Percentiles rank a stretch among this genome's conserved stretches.
Evolutionary conservation across 352 stramenopile genomes (phyloP).

Genomic region (Phytophthora pisi): DNA sequence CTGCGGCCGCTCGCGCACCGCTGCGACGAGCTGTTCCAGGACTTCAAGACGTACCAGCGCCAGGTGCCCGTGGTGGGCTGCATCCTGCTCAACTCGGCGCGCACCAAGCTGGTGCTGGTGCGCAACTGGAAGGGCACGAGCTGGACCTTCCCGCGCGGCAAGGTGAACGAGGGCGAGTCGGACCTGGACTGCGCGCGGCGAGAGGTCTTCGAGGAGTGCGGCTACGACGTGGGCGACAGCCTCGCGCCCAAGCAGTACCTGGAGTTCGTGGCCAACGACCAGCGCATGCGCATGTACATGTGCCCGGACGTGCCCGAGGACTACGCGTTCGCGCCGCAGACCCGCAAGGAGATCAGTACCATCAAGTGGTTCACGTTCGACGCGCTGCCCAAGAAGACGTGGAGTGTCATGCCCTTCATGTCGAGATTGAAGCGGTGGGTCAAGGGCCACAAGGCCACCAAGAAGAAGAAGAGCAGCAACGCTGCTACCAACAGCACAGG

Average conservation of each 20-base stretch:
- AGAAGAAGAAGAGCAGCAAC: slow-evolving; percentile 61
- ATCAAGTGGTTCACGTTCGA: slow-evolving; percentile 93
- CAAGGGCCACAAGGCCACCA: slow-evolving; percentile 60
- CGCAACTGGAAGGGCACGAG: slow-evolving; percentile 92
- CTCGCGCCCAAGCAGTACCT: slow-evolving; percentile 84
- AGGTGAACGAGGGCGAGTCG: slow-evolving; percentile 93
- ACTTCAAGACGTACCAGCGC: slow-evolving; percentile 95
- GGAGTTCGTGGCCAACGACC: slow-evolving; percentile 87
- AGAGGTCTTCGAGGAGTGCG: slow-evolving; percentile 94
- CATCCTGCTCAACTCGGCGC: slow-evolving; percentile 90
- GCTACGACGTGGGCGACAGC: slow-evolving; percentile 85
- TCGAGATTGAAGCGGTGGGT: slow-evolving; percentile 91
- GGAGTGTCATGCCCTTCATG: slow-evolving; percentile 94
- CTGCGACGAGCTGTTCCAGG: slow-evolving; percentile 93
- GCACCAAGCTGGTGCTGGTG: slow-evolving; percentile 91
- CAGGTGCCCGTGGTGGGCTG: slow-evolving; percentile 94
- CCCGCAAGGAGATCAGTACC: slow-evolving; percentile 94
- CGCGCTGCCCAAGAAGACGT: slow-evolving; percentile 93
- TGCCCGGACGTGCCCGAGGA: slow-evolving; percentile 89
- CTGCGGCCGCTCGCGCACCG: slow-evolving; percentile 81
- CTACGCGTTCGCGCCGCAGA: slow-evolving; percentile 93
- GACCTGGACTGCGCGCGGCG: slow-evolving; percentile 88
- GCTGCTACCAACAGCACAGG: slow-evolving; percentile 46
- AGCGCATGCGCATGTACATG: slow-evolving; percentile 94
- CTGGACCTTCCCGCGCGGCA: slow-evolving; percentile 93